Base-by-base conservation (phyloP, 352 stramenopile genomes). In the Phytopythium chamaehyphon region DNA sequence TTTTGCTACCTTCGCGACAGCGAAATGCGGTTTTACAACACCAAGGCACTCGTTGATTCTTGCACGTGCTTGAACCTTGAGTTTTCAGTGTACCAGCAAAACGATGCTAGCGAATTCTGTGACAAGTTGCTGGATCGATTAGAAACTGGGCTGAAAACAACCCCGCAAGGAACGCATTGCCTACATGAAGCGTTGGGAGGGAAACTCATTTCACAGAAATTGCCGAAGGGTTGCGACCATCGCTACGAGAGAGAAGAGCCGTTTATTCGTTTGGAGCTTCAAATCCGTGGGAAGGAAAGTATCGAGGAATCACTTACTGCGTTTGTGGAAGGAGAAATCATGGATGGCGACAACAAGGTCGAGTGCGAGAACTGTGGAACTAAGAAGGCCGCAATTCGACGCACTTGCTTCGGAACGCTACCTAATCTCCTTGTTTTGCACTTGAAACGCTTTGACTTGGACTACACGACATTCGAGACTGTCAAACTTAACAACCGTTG, bases 381-480 rank as follows among this genome's bases (percentile, higher is more conserved):
- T 14, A 99, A 99, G 57, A 99, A 98, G 51, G 96, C 98, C 57
- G 97, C 96, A 16, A 83, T 98, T 9, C 76, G 97, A 23, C 73
- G 96, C 46, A 99, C 94, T 11, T 98, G 93, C 54, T 97, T 99
- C 57, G 96, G 91, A 4, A 75, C 78, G 16, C 66, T 99, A 15
- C 97, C 97, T 1, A 98, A 99, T 58, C 73, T 99, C 49, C 73
- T 99, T 19, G 96, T 99, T 51, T 71, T 99, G 36, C 97, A 98
- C 62, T 64, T 99, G 44, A 99, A 99, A 75, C 86, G 97, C 42
- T 99, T 99, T 62, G 97, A 99, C 76, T 84, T 99, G 59, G 97
- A 99, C 66, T 99, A 98, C 62, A 98, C 84, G 43, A 99, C 96
- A 12, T 99, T 99, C 55, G 96, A 99, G 71, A 99, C 97, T 4